Evolutionary conservation across 805 yeast genomes (phyloP).

Genomic region (Myxozyma mucilagina): DNA sequence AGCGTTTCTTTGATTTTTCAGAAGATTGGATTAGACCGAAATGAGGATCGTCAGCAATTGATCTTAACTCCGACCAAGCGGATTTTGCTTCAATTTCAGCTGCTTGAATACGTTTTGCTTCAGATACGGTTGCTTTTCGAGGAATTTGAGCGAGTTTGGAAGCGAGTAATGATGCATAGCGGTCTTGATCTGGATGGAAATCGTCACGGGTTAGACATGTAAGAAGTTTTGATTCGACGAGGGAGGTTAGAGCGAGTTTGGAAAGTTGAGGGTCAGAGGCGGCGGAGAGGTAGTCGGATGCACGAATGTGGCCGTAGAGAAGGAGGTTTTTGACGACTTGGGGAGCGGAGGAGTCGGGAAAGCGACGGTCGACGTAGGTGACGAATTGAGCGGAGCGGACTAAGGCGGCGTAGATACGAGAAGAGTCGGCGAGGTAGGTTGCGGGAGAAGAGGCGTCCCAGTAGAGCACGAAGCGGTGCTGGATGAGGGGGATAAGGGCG

Average conservation of each 20-base stretch:
- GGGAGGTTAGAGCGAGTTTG: constrained; percentile 46
- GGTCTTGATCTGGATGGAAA: constrained; percentile 40
- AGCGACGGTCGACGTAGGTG: constrained; percentile 49
- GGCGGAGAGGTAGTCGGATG: constrained; percentile 51
- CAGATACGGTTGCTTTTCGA: constrained; percentile 45
- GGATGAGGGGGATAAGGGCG: constrained; percentile 73
- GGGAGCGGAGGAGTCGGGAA: constrained; percentile 47
- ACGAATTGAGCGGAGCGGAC: constrained; percentile 79
- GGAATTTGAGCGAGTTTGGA: constrained; percentile 27
- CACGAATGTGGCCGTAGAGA: constrained; percentile 65
- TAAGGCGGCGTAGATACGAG: constrained; percentile 48
- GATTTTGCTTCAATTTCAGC: constrained; percentile 58
- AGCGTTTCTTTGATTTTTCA: constrained; percentile 3
- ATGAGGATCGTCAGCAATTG: constrained; percentile 25
- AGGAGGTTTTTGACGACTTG: constrained; percentile 68
- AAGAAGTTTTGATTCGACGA: constrained; percentile 54
- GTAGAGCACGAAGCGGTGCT: constrained; percentile 70
- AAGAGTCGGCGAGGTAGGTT: neutral
- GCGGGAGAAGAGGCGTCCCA: constrained; percentile 44
- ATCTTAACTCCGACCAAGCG: constrained; percentile 28
- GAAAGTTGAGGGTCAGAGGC: constrained; percentile 21
- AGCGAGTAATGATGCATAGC: constrained; percentile 31
- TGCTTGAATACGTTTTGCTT: constrained; percentile 57
- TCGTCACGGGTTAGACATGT: constrained; percentile 48
- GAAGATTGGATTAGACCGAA: constrained; percentile 19